Evolutionary conservation across 2,329 filamentous ascomycete genomes (phyloP).

Genomic region (Cadophora malorum): DNA sequence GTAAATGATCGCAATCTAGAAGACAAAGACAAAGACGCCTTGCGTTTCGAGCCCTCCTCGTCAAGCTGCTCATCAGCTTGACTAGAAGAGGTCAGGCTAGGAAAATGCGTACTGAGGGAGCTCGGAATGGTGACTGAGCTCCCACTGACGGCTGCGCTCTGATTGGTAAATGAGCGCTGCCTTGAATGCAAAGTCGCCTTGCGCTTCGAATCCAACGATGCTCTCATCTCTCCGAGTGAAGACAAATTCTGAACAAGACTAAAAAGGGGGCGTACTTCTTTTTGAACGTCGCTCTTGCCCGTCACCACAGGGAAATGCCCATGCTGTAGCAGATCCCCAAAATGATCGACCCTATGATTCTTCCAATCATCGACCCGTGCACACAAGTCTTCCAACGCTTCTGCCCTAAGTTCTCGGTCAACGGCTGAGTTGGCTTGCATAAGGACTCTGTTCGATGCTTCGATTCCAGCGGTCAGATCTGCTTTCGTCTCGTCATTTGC

Average conservation of each 20-base stretch:
- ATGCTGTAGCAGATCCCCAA: conserved; percentile 86
- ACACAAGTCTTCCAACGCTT: conserved; percentile 83
- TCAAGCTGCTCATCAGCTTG: conserved; percentile 11
- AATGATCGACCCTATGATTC: conserved; percentile 86
- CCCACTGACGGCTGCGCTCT: neutral
- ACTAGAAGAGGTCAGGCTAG: neutral
- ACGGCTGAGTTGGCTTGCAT: conserved; percentile 90
- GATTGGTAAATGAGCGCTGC: conserved; percentile 1
- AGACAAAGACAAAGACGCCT: conserved; percentile 15
- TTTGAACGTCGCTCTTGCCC: conserved; percentile 85
- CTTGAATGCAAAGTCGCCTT: conserved; percentile 32
- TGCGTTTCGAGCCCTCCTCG: conserved; percentile 10
- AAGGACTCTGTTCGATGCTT: conserved; percentile 81
- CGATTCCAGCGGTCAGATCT: conserved; percentile 79
- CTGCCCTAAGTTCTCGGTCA: conserved; percentile 82
- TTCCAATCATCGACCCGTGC: conserved; percentile 96
- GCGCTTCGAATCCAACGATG: conserved; percentile 28
- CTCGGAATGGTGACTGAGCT: neutral
- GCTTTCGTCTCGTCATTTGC: conserved; percentile 71
- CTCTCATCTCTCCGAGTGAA: conserved; percentile 22
- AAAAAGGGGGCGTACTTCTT: conserved; percentile 60
- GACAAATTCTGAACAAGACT: conserved; percentile 30
- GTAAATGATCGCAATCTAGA: conserved; percentile 12
- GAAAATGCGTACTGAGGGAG: neutral
- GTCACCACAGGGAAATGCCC: conserved; percentile 93